Base-by-base conservation (phyloP, 257 asterid species). In the Solanum dulcamara region DNA sequence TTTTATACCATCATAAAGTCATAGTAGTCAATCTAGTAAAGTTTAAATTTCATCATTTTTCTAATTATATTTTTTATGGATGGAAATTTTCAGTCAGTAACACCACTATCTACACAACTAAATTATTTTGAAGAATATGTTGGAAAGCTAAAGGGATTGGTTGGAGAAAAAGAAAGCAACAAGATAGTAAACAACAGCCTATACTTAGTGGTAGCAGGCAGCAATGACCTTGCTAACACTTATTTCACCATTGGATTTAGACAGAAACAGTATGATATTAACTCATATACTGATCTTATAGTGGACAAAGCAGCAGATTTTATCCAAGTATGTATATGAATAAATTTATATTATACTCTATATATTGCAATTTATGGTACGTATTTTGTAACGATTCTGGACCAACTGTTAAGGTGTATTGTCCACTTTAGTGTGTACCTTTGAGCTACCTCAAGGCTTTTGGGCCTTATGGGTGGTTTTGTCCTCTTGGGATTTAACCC, bases 171-270 rank as follows among this genome's bases (percentile, higher is more conserved):
- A 24, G 86, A 86, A 70, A 28, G 87, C n/a, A 77, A 62, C 51
- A 13, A 24, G 1, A 83, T 84, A 26, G 4, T 88, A 26, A 35
- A 42, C 50, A 83, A 72, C 64, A 84, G 92, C 42, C 10, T 91
- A 12, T 88, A 55, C 83, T 26, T 87, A 6, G 46, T 87, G 64
- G 87, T 87, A 17, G 85, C 92, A 1, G 92, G 93, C 32, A 88
- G 86, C 80, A 86, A 88, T 83, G 90, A 88, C 66, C 42, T 88
- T 11, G 87, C 84, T 35, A 85, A 85, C 66, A 86, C 85, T 37
- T 88, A 88, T 66, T 88, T 30, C 84, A 83, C 87, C 57, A 17
- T 62, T 11, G 86, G 86, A n/a, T 26, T 72, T 35, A 81, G 87
- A 7, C 64, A 79, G 1, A 24, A 46, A n/a, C 60, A 88, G 20